These are phyloP conservation scores for Suhomyces guaymorum DNA, from an alignment of 1,139 yeast genomes.

Conservation along the genomic window DNA sequence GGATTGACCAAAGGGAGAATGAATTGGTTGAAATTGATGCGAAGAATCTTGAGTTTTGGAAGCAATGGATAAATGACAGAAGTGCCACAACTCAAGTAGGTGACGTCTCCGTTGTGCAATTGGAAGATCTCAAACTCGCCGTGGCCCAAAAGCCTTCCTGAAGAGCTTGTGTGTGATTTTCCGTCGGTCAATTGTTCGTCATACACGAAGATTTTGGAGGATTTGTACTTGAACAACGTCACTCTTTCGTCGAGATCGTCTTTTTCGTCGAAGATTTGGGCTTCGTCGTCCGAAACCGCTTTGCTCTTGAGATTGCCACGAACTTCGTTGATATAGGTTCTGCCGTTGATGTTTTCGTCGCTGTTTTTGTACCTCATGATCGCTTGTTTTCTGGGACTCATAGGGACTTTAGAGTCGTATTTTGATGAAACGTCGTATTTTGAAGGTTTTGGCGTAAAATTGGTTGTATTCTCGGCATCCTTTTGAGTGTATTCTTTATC, in stretches of 20 bases:
- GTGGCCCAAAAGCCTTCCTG: conserved; percentile 56
- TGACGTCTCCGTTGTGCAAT: conserved; percentile 60
- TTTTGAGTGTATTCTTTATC: too few species aligned
- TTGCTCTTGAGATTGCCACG: conserved; percentile 29
- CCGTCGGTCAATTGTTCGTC: conserved; percentile 36
- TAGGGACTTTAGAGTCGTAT: conserved; percentile 1
- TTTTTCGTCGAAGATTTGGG: conserved; percentile 6
- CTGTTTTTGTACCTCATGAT: conserved; percentile 41
- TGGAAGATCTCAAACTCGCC: conserved; percentile 68
- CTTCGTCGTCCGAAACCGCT: conserved; percentile 8
- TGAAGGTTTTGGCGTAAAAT: too few species aligned
- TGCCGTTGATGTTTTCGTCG: conserved; percentile 28
- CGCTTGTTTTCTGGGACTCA: conserved; percentile 45
- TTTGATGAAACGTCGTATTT: too few species aligned
- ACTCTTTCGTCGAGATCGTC: conserved; percentile 37
- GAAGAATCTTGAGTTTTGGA: conserved; percentile 57
- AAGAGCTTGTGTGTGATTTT: conserved; percentile 16
- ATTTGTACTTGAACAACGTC: conserved; percentile 38
- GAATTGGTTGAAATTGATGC: conserved; percentile 54
- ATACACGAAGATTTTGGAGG: conserved; percentile 45
- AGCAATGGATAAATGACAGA: conserved; percentile 64
- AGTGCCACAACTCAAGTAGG: conserved; percentile 59
- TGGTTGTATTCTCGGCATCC: too few species aligned
- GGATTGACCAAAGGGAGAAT: conserved; percentile 69
- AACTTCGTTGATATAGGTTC: conserved; percentile 26